Base-by-base conservation (phyloP, 2,329 filamentous ascomycete genomes). In the Fusarium odoratissimum region DNA sequence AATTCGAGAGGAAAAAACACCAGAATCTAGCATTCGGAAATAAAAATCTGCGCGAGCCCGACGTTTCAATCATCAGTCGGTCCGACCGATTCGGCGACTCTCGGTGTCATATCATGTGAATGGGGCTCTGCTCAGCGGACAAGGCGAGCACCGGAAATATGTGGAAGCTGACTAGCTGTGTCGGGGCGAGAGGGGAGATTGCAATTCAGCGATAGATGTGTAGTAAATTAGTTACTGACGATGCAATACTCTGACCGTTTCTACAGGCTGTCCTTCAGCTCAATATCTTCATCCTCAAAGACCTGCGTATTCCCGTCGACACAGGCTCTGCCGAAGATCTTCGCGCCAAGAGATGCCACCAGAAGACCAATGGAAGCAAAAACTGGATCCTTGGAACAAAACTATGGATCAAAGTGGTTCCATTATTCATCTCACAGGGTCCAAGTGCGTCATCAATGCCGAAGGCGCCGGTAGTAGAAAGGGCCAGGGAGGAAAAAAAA, bases 351-450 rank as follows among this genome's bases (percentile, higher is more conserved):
- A 73, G 60, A 73, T 60, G n/a, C 19, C 4, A 31, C 49, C 59
- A 68, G 70, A 73, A 73, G 28, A 21, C 16, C 2, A 28, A 25
- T 60, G 62, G 71, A 73, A 71, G 70, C 54, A 73, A 73, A 73
- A 19, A 71, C 35, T 67, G 71, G 71, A 46, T 8, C 65, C 13
- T 25, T 42, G 58, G 65, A 69, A 69, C 40, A 64, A 69, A 59
- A 54, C 8, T 48, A 57, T 65, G 66, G 66, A 37, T 8, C 65
- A 16, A 7, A 62, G n/a, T 60, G 55, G 57, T 31, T 19, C 44
- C 68, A 67, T 62, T 28, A 19, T 38, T 41, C 62, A 65, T 54
- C 48, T 37, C 23, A 30, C 44, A 64, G 59, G 68, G 64, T 60
- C 38, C 55, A 69, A 30, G 38, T 69, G 66, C 66, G 71, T 73